Base-by-base conservation (phyloP, 1,284 basidiomycete genomes). In the Puccinia polysora region DNA sequence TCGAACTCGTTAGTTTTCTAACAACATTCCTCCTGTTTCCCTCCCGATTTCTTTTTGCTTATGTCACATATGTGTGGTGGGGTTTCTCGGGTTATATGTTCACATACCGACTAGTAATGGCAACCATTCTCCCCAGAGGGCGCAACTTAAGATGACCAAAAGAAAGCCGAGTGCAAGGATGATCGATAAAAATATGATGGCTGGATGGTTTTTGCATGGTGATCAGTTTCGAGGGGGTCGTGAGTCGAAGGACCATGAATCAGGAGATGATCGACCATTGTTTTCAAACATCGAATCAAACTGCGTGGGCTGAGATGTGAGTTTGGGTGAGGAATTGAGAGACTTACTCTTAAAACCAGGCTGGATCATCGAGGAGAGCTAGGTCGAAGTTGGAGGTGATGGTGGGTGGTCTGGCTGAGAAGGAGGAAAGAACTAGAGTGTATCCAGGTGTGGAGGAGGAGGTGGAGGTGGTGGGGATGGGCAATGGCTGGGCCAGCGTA, bases 101-200 rank as follows among this genome's bases (percentile, higher is more conserved):
- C n/a, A 85, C 91, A 79, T 77, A 96, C 95, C 95, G 76, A 97
- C 95, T 75, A 98, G 85, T 62, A 98, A 83, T 55, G 96, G 96
- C 15, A 98, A 84, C 96, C 96, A 99, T 81, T 99, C 98, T 40
- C 86, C 82, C 88, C 89, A 98, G 45, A 98, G 83, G 28, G 96
- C 95, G 80, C 96, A 98, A 0, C 91, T 94, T 34, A 99, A 88
- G 80, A 99, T 99, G 79, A 98, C 91, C 78, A 98, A 86, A 72
- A 98, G 83, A 82, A 98, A 99, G 30, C 96, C 96, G 34, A 96
- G 85, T 14, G 96, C 96, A 50, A 99, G 87, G 73, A 97, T 90
- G 81, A 98, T 96, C 3, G 95, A 93, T 65, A 97, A 86, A 73
- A 95, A 84, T 77, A 96, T 92, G 76, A 96, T 91, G 34, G 69